Conservation (phyloP, 768 basidiomycete species). For the Grammothele lineata region DNA sequence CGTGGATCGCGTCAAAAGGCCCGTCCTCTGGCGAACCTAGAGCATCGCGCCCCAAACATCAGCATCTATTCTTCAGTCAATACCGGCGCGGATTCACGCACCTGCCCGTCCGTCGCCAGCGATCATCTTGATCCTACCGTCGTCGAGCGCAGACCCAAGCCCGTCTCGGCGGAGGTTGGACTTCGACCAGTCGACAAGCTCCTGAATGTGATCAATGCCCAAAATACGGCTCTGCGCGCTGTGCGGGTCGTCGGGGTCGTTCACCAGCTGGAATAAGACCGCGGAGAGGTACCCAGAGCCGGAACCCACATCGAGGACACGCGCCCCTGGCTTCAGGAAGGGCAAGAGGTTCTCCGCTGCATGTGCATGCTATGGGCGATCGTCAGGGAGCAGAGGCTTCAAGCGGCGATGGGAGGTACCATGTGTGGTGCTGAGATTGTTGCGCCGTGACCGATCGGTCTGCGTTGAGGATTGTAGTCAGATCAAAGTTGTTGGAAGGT, state of each 20-base stretch:
- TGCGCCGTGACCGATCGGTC: slow-evolving; percentile 74
- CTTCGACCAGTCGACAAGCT: slow-evolving; percentile 67
- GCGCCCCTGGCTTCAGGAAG: slow-evolving; percentile 62
- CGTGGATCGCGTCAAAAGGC: slow-evolving; percentile 70
- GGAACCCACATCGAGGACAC: slow-evolving; percentile 85
- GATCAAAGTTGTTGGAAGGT: not conserved
- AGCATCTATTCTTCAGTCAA: too few species aligned
- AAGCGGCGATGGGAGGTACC: slow-evolving; percentile 38
- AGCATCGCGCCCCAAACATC: too few species aligned
- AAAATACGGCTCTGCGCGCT: slow-evolving; percentile 53
- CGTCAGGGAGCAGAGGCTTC: not conserved
- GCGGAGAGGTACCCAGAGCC: slow-evolving; percentile 87
- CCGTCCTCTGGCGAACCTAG: slow-evolving; percentile 21
- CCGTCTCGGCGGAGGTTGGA: slow-evolving; percentile 68
- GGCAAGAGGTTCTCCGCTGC: slow-evolving; percentile 76
- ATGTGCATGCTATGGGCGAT: slow-evolving; percentile 74
- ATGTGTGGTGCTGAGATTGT: slow-evolving; percentile 98
- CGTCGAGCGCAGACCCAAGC: slow-evolving; percentile 47
- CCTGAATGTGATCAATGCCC: slow-evolving; percentile 88
- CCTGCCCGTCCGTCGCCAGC: slow-evolving; percentile 82
- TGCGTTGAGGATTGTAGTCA: not conserved
- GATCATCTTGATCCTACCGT: slow-evolving; percentile 56
- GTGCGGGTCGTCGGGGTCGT: slow-evolving; percentile 10
- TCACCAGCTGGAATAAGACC: slow-evolving; percentile 73
- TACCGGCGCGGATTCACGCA: slow-evolving; percentile 11